Base-by-base conservation (phyloP, 78 protist genomes). In the Dictyostelium purpureum region DNA sequence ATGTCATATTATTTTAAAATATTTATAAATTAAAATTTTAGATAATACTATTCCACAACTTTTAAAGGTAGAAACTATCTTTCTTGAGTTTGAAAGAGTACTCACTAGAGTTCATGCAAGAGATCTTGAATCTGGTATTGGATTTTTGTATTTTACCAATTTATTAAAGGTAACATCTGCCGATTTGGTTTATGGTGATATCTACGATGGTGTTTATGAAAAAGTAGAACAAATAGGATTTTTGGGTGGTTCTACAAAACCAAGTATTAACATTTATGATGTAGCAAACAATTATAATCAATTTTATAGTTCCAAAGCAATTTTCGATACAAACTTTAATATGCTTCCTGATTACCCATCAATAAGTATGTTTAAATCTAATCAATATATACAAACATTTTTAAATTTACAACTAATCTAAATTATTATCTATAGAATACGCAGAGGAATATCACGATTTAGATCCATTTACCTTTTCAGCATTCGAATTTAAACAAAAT, bases 41-140 rank as follows among this genome's bases (percentile, higher is more conserved):
- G 75, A 67, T 38, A 38, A 2, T 0, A 18, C 10, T 21, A 11
- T 40, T 21, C 76, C 76, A 40, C 26, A 35, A n/a, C 33, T 69
- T n/a, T 11, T 10, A 0, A 38, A 42, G 6, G 51, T 69, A 21
- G 76, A 69, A 69, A 40, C 31, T 3, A 26, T 40, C 6, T 18
- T 18, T 45, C 47, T 69, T 38, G 10, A 33, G 0, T 35, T 6
- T 69, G 76, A 69, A 69, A 69, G 40, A 42, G 76, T 69, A n/a
- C 31, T 69, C 4, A 3, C 40, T 19, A 38, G 76, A 38, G n/a
- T 69, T 11, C 21, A 9, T 69, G 76, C 76, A 1, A 69, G 18
- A n/a, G 76, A 69, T 69, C 52, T n/a, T 69, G 26, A n/a, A 2
- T 69, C 76, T 40, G 76, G 76, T 69, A 38, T 69, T 69, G 11